Evolutionary conservation across 441 rosid genomes (phyloP).

Genomic region (Croton setiger): DNA sequence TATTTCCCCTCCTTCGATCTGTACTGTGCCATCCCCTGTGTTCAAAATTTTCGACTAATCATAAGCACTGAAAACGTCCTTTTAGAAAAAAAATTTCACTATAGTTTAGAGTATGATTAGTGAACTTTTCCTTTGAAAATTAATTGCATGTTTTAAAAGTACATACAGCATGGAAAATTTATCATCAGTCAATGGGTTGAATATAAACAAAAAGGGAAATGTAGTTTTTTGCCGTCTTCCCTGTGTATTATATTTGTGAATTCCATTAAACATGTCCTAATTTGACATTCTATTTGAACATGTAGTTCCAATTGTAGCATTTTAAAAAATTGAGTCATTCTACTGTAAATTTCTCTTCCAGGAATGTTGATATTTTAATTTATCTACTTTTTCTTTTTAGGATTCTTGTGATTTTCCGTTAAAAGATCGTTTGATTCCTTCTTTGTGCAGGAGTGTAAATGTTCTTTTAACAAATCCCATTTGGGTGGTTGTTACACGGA

Average conservation of each 20-base stretch:
- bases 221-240: background rate
- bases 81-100: background rate
- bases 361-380: constrained; percentile 2
- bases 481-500: constrained; percentile 94
- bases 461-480: constrained; percentile 91
- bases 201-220: background rate
- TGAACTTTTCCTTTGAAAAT: background rate
- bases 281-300: background rate
- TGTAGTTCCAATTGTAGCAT: background rate
- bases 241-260: background rate
- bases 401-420: background rate
- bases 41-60: background rate
- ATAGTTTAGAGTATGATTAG: background rate
- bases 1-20: background rate
- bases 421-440: constrained; percentile 18
- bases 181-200: background rate
- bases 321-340: background rate
- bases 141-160: background rate
- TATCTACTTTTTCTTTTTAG: background rate
- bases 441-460: constrained; percentile 65
- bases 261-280: background rate
- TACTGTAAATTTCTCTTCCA: background rate
- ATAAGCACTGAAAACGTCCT: background rate
- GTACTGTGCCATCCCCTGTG: background rate
- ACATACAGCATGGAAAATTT: background rate